Percentiles rank a stretch among this genome's conserved stretches.
phyloP scores from a whole-genome alignment of 352 stramenopile genomes.

The Phytophthora sp. region DNA sequence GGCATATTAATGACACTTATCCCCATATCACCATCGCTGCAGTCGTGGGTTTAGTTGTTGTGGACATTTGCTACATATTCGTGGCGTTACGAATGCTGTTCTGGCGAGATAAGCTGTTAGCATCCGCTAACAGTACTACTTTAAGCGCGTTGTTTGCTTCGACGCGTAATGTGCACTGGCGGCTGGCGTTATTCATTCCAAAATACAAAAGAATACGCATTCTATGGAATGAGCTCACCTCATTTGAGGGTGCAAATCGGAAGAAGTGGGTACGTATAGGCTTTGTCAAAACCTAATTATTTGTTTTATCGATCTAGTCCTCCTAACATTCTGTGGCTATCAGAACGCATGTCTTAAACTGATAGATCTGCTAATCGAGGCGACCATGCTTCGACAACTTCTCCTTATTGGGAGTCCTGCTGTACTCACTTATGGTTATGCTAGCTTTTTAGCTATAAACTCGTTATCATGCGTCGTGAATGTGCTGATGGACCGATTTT shows the following conservation, averaged over 20 bases:
- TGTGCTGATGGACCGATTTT: slow-evolving; percentile 13
- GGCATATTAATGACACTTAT: slow-evolving; percentile 18
- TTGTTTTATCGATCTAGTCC: too few species aligned
- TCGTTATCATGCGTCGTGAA: slow-evolving; percentile 18
- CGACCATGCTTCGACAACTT: slow-evolving; percentile 21
- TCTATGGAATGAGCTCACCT: slow-evolving; percentile 19
- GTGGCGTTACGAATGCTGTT: slow-evolving; percentile 28
- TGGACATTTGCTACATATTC: slow-evolving; percentile 14
- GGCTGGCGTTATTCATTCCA: background rate
- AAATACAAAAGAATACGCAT: background rate
- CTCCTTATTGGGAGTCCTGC: slow-evolving; percentile 30
- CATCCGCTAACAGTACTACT: background rate
- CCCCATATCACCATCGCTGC: background rate
- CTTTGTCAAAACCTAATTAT: background rate
- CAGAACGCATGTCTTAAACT: slow-evolving; percentile 36
- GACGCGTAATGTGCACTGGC: background rate
- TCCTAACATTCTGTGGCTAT: too few species aligned
- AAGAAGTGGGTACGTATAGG: slow-evolving; percentile 24
- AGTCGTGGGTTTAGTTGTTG: slow-evolving; percentile 7
- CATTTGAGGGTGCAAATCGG: slow-evolving; percentile 25
- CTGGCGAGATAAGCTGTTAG: slow-evolving; percentile 10
- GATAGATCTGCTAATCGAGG: slow-evolving; percentile 19
- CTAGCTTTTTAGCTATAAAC: slow-evolving; percentile 23
- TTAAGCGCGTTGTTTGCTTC: background rate
- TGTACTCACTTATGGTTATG: slow-evolving; percentile 27